phyloP scores from a whole-genome alignment of 2,329 filamentous ascomycete species.

The Ceratocystis destructans region DNA sequence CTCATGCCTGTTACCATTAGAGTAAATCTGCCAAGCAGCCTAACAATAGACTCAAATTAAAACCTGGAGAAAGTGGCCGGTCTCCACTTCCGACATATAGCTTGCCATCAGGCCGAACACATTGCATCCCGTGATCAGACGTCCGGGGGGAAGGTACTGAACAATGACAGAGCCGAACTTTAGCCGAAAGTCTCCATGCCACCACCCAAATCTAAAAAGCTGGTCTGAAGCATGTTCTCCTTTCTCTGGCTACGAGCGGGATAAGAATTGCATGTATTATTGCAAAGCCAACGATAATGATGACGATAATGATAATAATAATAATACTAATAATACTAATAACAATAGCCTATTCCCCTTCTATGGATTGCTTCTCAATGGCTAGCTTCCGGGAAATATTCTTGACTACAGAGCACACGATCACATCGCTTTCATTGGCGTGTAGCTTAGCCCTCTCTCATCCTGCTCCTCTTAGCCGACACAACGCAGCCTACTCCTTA shows the following conservation, averaged over 20 bases:
- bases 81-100: not conserved
- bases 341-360: too few species aligned
- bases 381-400: conserved; percentile 15
- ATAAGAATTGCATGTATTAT: too few species aligned
- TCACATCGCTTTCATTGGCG: not conserved
- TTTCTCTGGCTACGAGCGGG: too few species aligned
- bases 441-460: not conserved
- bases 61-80: not conserved
- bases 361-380: too few species aligned
- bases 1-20: too few species aligned
- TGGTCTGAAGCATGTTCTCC: not conserved
- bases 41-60: not conserved
- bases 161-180: not conserved
- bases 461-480: conserved; percentile 10
- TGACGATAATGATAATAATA: too few species aligned
- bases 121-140: not conserved
- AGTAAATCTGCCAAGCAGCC: not conserved
- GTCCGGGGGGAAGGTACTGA: not conserved
- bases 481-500: too few species aligned
- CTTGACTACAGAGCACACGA: not conserved
- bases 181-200: not conserved
- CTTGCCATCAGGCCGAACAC: not conserved
- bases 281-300: too few species aligned
- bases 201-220: not conserved
- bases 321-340: too few species aligned